These are phyloP conservation scores for Pleurotus platypus DNA, from an alignment of 768 basidiomycete genomes.

Conservation along the genomic window DNA sequence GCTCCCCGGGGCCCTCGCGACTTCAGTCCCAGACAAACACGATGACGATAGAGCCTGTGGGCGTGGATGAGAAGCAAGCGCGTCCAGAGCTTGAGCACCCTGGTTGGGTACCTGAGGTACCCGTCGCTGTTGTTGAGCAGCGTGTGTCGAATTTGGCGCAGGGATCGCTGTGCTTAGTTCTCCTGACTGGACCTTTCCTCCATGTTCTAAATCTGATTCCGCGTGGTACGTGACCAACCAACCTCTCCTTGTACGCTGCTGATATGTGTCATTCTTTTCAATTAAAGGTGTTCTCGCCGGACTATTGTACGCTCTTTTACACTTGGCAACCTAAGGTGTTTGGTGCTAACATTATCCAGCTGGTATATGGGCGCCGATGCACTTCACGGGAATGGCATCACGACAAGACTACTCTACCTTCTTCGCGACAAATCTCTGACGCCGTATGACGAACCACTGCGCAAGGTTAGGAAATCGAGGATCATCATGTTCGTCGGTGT, in stretches of 20 bases:
- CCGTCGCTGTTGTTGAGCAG: constrained; percentile 83
- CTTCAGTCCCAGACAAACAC: constrained; percentile 3
- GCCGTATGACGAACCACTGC: constrained; percentile 64
- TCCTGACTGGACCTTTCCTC: constrained; percentile 80
- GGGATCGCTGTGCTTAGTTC: constrained; percentile 72
- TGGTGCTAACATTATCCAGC: constrained; percentile 27
- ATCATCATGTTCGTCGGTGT: constrained; percentile 69
- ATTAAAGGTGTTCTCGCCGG: constrained; percentile 69
- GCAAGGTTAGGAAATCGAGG: constrained; percentile 67
- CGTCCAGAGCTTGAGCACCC: constrained; percentile 12
- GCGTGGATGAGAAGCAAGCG: constrained; percentile 20
- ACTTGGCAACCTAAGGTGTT: not conserved
- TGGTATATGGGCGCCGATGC: constrained; percentile 94
- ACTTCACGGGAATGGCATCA: constrained; percentile 78
- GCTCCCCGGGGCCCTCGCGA: not conserved
- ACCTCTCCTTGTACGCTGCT: too few relatives aligned
- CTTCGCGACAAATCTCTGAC: constrained; percentile 68
- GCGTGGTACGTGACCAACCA: constrained; percentile 33
- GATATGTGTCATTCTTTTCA: not conserved
- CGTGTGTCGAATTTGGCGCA: constrained; percentile 89
- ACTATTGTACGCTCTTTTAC: constrained; percentile 58
- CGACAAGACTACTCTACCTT: constrained; percentile 75
- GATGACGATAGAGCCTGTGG: constrained; percentile 2
- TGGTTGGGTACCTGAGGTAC: constrained; percentile 37
- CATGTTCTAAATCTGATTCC: constrained; percentile 79